Evolutionary conservation across 441 rosid species (phyloP).

Genomic region (Raphanus hybrid): DNA sequence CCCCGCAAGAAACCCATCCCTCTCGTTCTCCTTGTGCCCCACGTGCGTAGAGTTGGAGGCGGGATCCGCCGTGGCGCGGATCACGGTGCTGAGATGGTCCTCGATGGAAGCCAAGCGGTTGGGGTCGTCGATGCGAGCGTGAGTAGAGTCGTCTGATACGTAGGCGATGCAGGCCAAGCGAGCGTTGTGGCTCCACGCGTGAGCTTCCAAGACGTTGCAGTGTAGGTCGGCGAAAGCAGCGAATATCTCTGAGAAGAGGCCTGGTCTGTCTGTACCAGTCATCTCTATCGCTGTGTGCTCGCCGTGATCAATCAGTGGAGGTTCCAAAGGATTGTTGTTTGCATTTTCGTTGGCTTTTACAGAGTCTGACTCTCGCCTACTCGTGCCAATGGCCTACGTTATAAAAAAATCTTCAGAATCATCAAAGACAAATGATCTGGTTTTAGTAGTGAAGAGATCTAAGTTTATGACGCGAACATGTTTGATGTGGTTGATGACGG

Average conservation of each 20-base stretch:
- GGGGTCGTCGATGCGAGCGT: constrained; percentile 62
- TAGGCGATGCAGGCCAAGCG: constrained; percentile 71
- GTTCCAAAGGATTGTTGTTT: constrained; percentile 18
- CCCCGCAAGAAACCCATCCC: constrained; percentile 47
- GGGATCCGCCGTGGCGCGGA: constrained; percentile 48
- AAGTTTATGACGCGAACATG: constrained; percentile 49
- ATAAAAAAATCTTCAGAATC: background rate
- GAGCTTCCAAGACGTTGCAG: constrained; percentile 74
- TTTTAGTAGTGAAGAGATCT: background rate
- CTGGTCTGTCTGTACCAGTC: constrained; percentile 70
- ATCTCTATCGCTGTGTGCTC: constrained; percentile 74
- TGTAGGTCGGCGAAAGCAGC: constrained; percentile 66
- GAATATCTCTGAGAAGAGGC: constrained; percentile 79
- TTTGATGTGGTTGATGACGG: constrained; percentile 59
- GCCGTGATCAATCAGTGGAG: constrained; percentile 23
- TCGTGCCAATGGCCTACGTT: constrained; percentile 64
- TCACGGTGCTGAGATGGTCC: constrained; percentile 62
- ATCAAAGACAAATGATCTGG: background rate
- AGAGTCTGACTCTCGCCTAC: constrained; percentile 47
- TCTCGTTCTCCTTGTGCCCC: constrained; percentile 50
- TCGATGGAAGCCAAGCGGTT: constrained; percentile 63
- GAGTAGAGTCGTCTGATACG: constrained; percentile 48
- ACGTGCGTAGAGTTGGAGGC: constrained; percentile 36
- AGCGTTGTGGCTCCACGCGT: constrained; percentile 86
- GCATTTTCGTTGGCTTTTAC: constrained; percentile 30